A percentile compares a stretch with the other conserved stretches of the same genome.
Conservation (phyloP, 305 asterid species). For the Fraxinus nigra region DNA sequence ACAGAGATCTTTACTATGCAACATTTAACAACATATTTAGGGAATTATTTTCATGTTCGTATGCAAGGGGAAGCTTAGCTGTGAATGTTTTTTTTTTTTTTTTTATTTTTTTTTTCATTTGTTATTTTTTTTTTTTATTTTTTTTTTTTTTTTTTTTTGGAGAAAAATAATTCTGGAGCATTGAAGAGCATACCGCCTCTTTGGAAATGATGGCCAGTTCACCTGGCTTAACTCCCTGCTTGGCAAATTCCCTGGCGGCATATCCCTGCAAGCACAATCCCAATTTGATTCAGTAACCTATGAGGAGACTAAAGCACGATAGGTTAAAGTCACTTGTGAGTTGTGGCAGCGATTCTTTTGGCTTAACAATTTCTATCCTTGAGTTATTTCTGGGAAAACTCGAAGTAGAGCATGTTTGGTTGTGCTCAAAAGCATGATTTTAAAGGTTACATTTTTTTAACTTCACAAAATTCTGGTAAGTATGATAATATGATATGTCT, state of each 20-base stretch:
- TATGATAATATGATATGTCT: too few relatives aligned
- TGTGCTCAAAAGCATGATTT: not conserved
- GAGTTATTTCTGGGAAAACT: not conserved
- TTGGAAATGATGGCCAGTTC: conserved; percentile 91
- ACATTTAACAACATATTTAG: not conserved
- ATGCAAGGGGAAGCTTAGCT: not conserved
- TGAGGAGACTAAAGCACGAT: not conserved
- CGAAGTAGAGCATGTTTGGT: not conserved
- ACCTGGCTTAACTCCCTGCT: conserved; percentile 82
- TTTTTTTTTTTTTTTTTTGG: not conserved
- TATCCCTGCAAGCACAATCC: conserved; percentile 63
- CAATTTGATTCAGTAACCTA: not conserved
- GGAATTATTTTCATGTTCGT: not conserved
- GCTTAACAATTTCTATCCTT: not conserved
- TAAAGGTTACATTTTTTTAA: not conserved
- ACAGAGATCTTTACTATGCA: not conserved
- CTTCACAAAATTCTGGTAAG: not conserved
- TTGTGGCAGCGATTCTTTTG: not conserved
- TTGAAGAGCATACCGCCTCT: conserved; percentile 66
- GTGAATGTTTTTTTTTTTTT: not conserved
- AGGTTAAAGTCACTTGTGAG: not conserved
- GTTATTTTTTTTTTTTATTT: too few relatives aligned
- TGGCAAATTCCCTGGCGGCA: conserved; percentile 87
- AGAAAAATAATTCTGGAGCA: not conserved
- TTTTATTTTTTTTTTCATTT: not conserved